Base-by-base conservation (phyloP, 2,329 filamentous ascomycete genomes). In the Xylariaceae sp. region DNA sequence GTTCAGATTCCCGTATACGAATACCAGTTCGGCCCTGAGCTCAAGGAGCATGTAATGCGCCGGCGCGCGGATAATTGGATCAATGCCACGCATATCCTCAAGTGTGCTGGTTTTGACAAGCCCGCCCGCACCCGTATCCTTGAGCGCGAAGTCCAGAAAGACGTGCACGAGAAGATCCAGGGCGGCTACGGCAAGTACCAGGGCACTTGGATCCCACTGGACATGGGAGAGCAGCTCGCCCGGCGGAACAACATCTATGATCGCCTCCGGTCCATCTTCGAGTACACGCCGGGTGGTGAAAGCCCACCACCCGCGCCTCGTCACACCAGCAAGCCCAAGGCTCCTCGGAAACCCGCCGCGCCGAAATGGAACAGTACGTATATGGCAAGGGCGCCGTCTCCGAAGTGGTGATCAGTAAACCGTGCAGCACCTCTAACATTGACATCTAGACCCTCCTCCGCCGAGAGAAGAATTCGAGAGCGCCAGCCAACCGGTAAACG, bases 161-260 rank as follows among this genome's bases (percentile, higher is more conserved):
- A 95, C 41, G 80, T 88, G 5, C 94, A 99, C 69, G 94, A 97
- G 74, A 99, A 99, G 75, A 92, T 99, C 5, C 94, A 99, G 70
- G 94, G 92, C 61, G 94, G 94, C 15, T 97, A 97, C 71, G 94
- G 94, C 65, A 97, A 97, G 83, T 99, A 97, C 64, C 94, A 99
- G 76, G 92, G 94, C 66, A 99, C 94, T 47, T 99, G 94, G 92
- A 94, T 99, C 47, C 94, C 94, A 7, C 81, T 99, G 7, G 80
- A 85, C 13, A 84, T 89, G 59, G 94, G 91, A 53, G 84, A 91
- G 62, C 75, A 82, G 57, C 84, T 99, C 32, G 94, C 94, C 34
- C 85, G 88, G 62, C 87, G 92, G 63, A 96, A 97, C 70, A 88
- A 88, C 60, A 81, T 96, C 49, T 85, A 91, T 62, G 87, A 95